Evolutionary conservation across 1,284 basidiomycete genomes (phyloP).

Genomic region (Blastosporella zonata): DNA sequence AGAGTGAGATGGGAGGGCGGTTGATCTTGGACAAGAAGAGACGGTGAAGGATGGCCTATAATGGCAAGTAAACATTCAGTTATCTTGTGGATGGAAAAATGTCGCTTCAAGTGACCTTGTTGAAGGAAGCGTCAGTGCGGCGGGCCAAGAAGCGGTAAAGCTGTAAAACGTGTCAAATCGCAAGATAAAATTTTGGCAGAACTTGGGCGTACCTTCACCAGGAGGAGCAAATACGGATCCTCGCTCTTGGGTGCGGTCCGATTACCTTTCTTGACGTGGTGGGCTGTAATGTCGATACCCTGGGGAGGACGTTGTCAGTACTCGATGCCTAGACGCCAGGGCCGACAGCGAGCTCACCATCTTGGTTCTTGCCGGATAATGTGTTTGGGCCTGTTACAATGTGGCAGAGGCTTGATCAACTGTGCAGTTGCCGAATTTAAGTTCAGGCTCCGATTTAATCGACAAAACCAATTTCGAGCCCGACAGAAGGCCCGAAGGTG

Average conservation of each 20-base stretch:
- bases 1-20: constrained; percentile 95
- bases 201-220: constrained; percentile 81
- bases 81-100: neutral
- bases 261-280: constrained; percentile 99
- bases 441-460: constrained; percentile 39
- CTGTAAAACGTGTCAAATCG: constrained; percentile 41
- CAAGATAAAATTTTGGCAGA: constrained; percentile 7
- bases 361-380: constrained; percentile 58
- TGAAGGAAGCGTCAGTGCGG: constrained; percentile 94
- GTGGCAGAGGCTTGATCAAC: constrained; percentile 51
- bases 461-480: neutral
- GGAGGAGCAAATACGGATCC: constrained; percentile 97
- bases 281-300: constrained; percentile 97
- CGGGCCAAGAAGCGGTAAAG: constrained; percentile 99
- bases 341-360: constrained; percentile 67
- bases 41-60: constrained; percentile 87
- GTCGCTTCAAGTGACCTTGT: constrained; percentile 66
- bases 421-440: constrained; percentile 46
- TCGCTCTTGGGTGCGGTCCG: constrained; percentile 96
- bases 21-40: constrained; percentile 98
- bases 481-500: neutral
- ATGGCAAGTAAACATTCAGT: constrained; percentile 2
- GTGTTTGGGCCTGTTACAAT: constrained; percentile 39
- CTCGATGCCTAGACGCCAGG: constrained; percentile 21
- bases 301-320: constrained; percentile 32